phyloP scores from a whole-genome alignment of 192 early-diverging fungal species.

The Kickxella alabastrina region DNA sequence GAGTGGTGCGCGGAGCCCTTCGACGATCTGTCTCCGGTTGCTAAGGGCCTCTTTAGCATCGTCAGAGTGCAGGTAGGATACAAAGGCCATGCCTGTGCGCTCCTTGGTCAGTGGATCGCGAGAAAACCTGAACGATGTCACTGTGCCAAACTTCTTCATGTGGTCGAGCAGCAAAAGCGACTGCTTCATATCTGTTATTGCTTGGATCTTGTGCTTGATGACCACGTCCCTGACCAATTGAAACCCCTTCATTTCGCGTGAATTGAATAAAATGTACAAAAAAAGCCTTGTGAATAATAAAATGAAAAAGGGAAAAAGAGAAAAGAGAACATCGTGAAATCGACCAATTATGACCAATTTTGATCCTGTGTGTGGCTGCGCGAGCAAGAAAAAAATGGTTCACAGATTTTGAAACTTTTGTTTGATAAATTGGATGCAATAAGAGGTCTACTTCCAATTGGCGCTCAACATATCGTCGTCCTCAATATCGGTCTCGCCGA shows the following conservation, averaged over 20 bases:
- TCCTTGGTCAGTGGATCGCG: slow-evolving; percentile 34
- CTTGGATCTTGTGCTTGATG: slow-evolving; percentile 24
- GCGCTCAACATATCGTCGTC: slow-evolving; percentile 60
- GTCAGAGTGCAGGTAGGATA: slow-evolving; percentile 21
- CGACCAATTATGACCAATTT: no score
- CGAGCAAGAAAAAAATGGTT: slow-evolving; percentile 1
- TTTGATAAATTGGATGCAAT: no score
- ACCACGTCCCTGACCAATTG: slow-evolving; percentile 1
- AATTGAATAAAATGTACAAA: not conserved
- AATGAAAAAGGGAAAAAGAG: not conserved
- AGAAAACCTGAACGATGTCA: slow-evolving; percentile 28
- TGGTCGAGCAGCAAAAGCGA: slow-evolving; percentile 27
- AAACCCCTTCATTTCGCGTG: slow-evolving; percentile 3
- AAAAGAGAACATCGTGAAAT: no score
- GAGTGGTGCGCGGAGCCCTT: slow-evolving; percentile 15
- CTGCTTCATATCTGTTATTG: slow-evolving; percentile 12
- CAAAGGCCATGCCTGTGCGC: slow-evolving; percentile 32
- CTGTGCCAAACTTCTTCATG: slow-evolving; percentile 31
- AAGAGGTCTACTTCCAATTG: slow-evolving; percentile 9
- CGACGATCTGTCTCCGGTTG: slow-evolving; percentile 11
- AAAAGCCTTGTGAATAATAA: slow-evolving; percentile 2
- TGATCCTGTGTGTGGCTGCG: no score
- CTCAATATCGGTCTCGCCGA: slow-evolving; percentile 56
- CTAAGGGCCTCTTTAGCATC: slow-evolving; percentile 16
- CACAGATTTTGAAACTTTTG: no score